Conservation (phyloP, 305 asterid genomes). For the Rubia occidens region DNA sequence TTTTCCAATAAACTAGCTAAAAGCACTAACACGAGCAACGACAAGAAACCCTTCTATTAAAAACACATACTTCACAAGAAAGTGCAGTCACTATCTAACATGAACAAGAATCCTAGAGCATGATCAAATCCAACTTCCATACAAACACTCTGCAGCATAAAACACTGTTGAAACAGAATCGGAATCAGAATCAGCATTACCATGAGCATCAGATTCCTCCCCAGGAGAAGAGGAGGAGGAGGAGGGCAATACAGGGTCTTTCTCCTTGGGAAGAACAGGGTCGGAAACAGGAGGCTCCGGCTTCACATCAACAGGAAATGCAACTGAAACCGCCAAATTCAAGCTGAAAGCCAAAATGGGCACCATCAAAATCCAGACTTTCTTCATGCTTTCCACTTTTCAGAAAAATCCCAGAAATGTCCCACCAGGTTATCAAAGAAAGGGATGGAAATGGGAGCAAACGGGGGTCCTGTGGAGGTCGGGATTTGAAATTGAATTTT, state of each 20-base stretch:
- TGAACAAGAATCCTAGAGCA: not conserved
- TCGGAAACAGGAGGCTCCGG: slow-evolving; percentile 60
- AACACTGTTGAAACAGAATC: slow-evolving; percentile 6
- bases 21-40: not conserved
- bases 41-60: not conserved
- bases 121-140: not conserved
- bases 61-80: not conserved
- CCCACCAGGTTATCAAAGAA: slow-evolving; percentile 22
- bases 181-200: slow-evolving; percentile 24
- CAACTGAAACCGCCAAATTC: slow-evolving; percentile 38
- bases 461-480: slow-evolving; percentile 11
- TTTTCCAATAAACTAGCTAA: not conserved
- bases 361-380: slow-evolving; percentile 36
- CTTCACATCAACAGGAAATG: slow-evolving; percentile 53
- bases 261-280: slow-evolving; percentile 67
- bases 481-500: slow-evolving; percentile 13
- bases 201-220: slow-evolving; percentile 57
- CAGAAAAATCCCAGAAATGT: not conserved
- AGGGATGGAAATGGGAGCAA: slow-evolving; percentile 10
- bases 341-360: slow-evolving; percentile 37
- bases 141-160: not conserved
- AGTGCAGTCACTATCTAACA: not conserved
- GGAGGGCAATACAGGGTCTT: slow-evolving; percentile 59
- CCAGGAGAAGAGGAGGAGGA: slow-evolving; percentile 43
- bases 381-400: slow-evolving; percentile 26